Percentiles rank a stretch among this genome's conserved stretches.
phyloP scores from a whole-genome alignment of 129 eudicot species.

The Glebionis coronaria region DNA sequence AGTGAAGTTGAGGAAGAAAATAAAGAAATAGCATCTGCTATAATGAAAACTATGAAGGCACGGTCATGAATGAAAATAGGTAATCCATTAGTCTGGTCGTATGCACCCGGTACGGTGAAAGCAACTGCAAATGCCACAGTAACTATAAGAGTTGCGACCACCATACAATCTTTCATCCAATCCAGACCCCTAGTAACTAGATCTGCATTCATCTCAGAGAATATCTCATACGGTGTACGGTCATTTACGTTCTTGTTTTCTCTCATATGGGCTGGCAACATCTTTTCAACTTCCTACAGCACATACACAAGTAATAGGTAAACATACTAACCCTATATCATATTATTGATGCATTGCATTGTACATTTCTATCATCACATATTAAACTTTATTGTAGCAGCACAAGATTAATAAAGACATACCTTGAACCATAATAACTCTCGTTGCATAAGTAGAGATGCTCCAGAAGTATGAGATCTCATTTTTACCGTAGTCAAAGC shows the following conservation, averaged over 20 bases:
- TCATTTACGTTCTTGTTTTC: slow-evolving; percentile 4
- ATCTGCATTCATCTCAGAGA: slow-evolving; percentile 9
- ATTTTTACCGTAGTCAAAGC: neutral
- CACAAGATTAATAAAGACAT: neutral
- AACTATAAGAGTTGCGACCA: slow-evolving; percentile 20
- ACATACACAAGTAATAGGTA: neutral
- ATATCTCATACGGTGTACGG: slow-evolving; percentile 14
- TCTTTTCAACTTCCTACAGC: slow-evolving; percentile 12
- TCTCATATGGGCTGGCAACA: slow-evolving; percentile 5
- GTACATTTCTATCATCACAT: too few species aligned
- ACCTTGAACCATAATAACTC: slow-evolving; percentile 12
- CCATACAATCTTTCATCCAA: slow-evolving; percentile 29
- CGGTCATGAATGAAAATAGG: slow-evolving; percentile 12
- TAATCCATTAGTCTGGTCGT: neutral
- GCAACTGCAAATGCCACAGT: slow-evolving; percentile 32
- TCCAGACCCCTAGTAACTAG: slow-evolving; percentile 8
- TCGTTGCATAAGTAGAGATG: slow-evolving; percentile 17
- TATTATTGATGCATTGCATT: neutral
- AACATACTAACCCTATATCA: neutral
- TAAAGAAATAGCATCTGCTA: slow-evolving; percentile 29
- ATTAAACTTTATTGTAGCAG: neutral
- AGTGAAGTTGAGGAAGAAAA: slow-evolving; percentile 28
- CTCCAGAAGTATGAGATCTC: neutral
- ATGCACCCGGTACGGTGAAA: slow-evolving; percentile 34
- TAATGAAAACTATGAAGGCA: slow-evolving; percentile 16